These are phyloP conservation scores for Pleurozium schreberi DNA, from an alignment of 225 moss, liverwort and hornwort genomes.

Conservation along the genomic window DNA sequence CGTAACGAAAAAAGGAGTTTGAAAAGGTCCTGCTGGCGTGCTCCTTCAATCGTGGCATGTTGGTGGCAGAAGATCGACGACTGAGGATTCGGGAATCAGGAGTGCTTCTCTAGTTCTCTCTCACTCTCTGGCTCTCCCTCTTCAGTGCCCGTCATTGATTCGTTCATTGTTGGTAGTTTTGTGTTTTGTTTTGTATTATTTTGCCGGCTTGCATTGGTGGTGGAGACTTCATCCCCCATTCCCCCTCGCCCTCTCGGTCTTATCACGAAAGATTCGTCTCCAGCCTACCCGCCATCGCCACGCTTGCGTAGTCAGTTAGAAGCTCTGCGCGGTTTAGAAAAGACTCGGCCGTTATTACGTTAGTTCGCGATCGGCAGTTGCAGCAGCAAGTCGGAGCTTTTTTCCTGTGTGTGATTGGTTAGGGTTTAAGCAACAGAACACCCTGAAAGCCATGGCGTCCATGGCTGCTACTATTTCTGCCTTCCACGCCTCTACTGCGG, in stretches of 20 bases:
- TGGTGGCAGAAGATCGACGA: neutral
- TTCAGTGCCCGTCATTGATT: neutral
- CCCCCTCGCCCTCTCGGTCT: neutral
- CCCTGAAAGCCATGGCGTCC: constrained; percentile 9
- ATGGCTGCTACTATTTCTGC: neutral
- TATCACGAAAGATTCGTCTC: neutral
- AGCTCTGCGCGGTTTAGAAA: neutral
- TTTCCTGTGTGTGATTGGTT: neutral
- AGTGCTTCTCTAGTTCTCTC: no score
- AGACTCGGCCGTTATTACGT: neutral
- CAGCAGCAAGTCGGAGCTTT: neutral
- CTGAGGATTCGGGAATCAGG: neutral
- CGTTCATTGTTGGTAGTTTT: neutral
- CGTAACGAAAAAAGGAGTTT: neutral
- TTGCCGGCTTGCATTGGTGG: neutral
- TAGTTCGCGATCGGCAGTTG: neutral
- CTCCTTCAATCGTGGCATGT: neutral
- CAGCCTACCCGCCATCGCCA: neutral
- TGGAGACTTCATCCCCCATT: neutral
- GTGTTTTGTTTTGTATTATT: neutral
- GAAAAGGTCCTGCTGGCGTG: neutral
- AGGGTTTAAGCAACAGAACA: neutral
- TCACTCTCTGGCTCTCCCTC: neutral
- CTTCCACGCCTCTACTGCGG: neutral
- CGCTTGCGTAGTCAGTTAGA: neutral